phyloP scores from a whole-genome alignment of 2,329 filamentous ascomycete genomes.

The Venturia oleaginea region DNA sequence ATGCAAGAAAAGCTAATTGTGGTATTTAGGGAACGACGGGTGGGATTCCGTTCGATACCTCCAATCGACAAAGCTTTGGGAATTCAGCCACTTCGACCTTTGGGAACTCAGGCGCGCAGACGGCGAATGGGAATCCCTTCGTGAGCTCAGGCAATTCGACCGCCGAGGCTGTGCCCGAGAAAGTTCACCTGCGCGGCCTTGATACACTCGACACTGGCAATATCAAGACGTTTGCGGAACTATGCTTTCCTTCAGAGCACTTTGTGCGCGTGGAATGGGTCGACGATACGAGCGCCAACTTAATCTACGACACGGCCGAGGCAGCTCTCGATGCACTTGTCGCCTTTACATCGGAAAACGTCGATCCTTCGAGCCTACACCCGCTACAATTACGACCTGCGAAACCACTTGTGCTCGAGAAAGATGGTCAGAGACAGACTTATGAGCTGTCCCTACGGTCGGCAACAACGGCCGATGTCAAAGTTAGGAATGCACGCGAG shows the following conservation, averaged over 20 bases:
- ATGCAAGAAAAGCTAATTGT: not conserved
- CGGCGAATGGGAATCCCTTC: not conserved
- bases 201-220: conserved; percentile 74
- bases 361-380: conserved; percentile 42
- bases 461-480: conserved; percentile 67
- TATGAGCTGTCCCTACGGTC: conserved; percentile 62
- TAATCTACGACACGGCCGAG: conserved; percentile 58
- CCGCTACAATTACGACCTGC: conserved; percentile 57
- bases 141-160: not conserved
- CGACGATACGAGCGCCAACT: conserved; percentile 82
- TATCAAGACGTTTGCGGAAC: conserved; percentile 59
- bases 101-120: not conserved
- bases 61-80: not conserved
- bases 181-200: conserved; percentile 77
- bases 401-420: conserved; percentile 52
- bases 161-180: conserved; percentile 40
- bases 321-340: conserved; percentile 46
- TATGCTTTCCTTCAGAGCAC: conserved; percentile 51
- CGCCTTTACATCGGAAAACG: conserved; percentile 36
- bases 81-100: not conserved
- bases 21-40: not conserved
- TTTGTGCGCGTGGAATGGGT: conserved; percentile 76
- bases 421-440: conserved; percentile 40
- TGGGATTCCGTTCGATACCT: not conserved
- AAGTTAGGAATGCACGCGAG: conserved; percentile 66